Evolutionary conservation across 352 stramenopile species (phyloP).

Genomic region (Nothophytophthora sp.): DNA sequence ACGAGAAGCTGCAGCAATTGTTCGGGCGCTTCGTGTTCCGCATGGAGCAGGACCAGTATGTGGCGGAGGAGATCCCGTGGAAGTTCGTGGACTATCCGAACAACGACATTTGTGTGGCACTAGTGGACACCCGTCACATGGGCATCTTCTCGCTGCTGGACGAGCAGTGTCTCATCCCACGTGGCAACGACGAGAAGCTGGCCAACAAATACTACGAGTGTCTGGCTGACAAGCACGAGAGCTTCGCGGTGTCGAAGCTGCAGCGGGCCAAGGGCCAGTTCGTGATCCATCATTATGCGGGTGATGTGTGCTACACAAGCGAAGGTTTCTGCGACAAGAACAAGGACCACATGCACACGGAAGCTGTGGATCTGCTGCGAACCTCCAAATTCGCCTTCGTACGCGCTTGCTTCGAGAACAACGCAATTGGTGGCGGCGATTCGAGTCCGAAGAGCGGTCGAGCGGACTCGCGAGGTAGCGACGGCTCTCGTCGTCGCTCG

Average conservation of each 20-base stretch:
- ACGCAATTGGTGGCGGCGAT: slow-evolving; percentile 16
- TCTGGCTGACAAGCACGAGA: slow-evolving; percentile 52
- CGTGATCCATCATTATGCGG: slow-evolving; percentile 88
- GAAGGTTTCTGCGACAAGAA: slow-evolving; percentile 90
- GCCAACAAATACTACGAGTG: slow-evolving; percentile 85
- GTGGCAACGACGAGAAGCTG: slow-evolving; percentile 81
- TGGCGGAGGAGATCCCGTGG: slow-evolving; percentile 88
- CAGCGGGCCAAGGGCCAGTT: slow-evolving; percentile 85
- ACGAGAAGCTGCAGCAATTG: slow-evolving; percentile 88
- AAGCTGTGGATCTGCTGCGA: slow-evolving; percentile 72
- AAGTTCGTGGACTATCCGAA: slow-evolving; percentile 88
- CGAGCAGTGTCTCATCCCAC: slow-evolving; percentile 85
- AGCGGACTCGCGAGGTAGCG: slow-evolving; percentile 31
- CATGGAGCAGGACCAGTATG: slow-evolving; percentile 86
- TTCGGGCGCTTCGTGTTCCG: slow-evolving; percentile 84
- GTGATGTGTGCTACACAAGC: slow-evolving; percentile 80
- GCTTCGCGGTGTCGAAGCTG: slow-evolving; percentile 71
- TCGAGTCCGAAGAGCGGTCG: slow-evolving; percentile 20
- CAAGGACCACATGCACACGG: slow-evolving; percentile 88
- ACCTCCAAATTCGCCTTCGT: slow-evolving; percentile 72
- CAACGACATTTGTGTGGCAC: slow-evolving; percentile 78
- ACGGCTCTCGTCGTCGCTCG: slow-evolving; percentile 53
- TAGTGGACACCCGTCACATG: slow-evolving; percentile 76
- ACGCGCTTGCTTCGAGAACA: slow-evolving; percentile 65
- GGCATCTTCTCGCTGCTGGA: slow-evolving; percentile 85